These are phyloP conservation scores for Oxyria digyna DNA, from an alignment of 148 eudicot species.

Conservation along the genomic window DNA sequence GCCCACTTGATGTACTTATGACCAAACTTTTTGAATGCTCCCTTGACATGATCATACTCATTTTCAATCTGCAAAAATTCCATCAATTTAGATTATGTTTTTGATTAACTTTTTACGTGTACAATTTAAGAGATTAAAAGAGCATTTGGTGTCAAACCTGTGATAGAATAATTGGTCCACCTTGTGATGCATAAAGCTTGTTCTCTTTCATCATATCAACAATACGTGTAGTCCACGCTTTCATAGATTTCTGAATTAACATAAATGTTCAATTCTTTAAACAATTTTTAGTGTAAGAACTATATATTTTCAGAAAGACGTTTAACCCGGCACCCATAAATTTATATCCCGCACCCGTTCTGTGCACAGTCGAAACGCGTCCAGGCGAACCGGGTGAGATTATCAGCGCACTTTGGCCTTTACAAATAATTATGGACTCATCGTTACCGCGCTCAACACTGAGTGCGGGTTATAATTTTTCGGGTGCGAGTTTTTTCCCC, in stretches of 20 bases:
- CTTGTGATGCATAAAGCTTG: conserved; percentile 65
- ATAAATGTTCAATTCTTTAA: neutral
- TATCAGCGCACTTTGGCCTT: too few relatives aligned
- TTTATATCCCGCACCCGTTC: too few relatives aligned
- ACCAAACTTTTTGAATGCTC: conserved; percentile 33
- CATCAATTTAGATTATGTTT: neutral
- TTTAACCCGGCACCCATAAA: too few relatives aligned
- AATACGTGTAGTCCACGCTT: conserved; percentile 50
- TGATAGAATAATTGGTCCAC: conserved; percentile 78
- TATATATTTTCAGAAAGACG: too few relatives aligned
- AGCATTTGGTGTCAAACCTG: conserved; percentile 35
- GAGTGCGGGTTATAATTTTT: too few relatives aligned
- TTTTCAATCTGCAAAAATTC: conserved; percentile 60
- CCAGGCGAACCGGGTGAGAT: too few relatives aligned
- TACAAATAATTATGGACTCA: too few relatives aligned
- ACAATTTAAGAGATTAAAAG: neutral
- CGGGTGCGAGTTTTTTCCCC: too few relatives aligned
- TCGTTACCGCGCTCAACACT: too few relatives aligned
- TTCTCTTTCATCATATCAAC: conserved; percentile 66
- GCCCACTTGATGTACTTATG: conserved; percentile 70
- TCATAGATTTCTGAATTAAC: conserved; percentile 41
- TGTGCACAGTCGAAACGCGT: too few relatives aligned
- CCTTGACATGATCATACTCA: conserved; percentile 61
- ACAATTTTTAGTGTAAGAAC: neutral
- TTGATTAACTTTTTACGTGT: neutral